phyloP scores from a whole-genome alignment of 768 basidiomycete genomes.

The Boletus speciosus region DNA sequence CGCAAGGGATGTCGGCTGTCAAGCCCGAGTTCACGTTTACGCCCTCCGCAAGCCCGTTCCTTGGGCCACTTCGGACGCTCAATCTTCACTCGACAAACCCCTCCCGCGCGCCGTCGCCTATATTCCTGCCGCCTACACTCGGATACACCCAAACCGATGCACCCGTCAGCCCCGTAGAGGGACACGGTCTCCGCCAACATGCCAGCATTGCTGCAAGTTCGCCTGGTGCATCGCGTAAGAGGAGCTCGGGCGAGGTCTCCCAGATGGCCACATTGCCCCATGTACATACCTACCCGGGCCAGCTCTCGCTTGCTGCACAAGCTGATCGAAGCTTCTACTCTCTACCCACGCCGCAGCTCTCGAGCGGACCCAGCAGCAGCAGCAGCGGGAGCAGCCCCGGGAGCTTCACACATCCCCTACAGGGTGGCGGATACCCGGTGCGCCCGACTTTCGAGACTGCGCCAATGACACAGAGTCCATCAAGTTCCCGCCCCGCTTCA shows the following conservation, averaged over 20 bases:
- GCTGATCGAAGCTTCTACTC: slow-evolving; percentile 27
- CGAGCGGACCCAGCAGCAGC: slow-evolving; percentile 59
- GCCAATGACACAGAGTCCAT: slow-evolving; percentile 40
- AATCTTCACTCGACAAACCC: slow-evolving; percentile 70
- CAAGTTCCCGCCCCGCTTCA: slow-evolving; percentile 60
- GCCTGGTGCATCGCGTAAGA: slow-evolving; percentile 28
- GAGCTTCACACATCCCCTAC: slow-evolving; percentile 42
- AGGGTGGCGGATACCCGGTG: slow-evolving; percentile 5
- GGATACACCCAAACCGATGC: slow-evolving; percentile 21
- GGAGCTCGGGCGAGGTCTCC: slow-evolving; percentile 31
- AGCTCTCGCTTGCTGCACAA: slow-evolving; percentile 28
- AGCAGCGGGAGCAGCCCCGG: slow-evolving; percentile 64
- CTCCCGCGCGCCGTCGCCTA: slow-evolving; percentile 70
- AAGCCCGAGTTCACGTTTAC: slow-evolving; percentile 47
- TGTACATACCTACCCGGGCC: slow-evolving; percentile 33
- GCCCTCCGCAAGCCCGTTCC: slow-evolving; percentile 76
- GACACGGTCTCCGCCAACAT: slow-evolving; percentile 24
- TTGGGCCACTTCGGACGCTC: slow-evolving; percentile 71
- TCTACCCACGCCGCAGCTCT: slow-evolving; percentile 58
- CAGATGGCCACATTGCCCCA: slow-evolving; percentile 28
- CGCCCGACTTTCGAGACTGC: slow-evolving; percentile 26
- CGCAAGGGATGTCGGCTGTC: slow-evolving; percentile 19
- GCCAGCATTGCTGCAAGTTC: slow-evolving; percentile 38
- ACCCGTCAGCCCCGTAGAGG: slow-evolving; percentile 36
- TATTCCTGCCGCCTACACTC: slow-evolving; percentile 55